phyloP scores from a whole-genome alignment of 208 protist species.

The Lotmaria passim region DNA sequence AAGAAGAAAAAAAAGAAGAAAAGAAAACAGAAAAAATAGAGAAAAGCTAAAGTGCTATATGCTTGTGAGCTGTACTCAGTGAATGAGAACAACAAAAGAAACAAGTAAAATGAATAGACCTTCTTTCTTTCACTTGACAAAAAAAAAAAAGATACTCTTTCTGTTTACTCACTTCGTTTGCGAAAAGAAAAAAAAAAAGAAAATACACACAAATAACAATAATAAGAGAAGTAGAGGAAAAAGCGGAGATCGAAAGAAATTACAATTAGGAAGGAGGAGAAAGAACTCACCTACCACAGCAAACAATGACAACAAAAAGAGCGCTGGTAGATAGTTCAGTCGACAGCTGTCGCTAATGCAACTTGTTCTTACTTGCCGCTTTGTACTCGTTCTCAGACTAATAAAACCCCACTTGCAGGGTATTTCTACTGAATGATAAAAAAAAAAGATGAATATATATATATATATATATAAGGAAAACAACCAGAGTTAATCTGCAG shows the following conservation, averaged over 20 bases:
- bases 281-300: slow-evolving; percentile 1
- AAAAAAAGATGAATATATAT: slow-evolving; percentile 4
- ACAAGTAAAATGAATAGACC: neutral
- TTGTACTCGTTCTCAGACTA: slow-evolving; percentile 10
- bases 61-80: neutral
- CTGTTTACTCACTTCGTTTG: neutral
- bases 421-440: neutral
- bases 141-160: neutral
- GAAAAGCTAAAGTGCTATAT: slow-evolving; percentile 2
- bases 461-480: slow-evolving; percentile 1
- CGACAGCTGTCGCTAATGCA: slow-evolving; percentile 7
- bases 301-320: neutral
- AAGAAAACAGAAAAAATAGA: slow-evolving; percentile 13
- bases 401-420: no score
- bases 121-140: neutral
- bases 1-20: slow-evolving; percentile 7
- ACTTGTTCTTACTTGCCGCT: slow-evolving; percentile 7
- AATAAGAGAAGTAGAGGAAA: slow-evolving; percentile 8
- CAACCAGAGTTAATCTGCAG: neutral
- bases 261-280: slow-evolving; percentile 1
- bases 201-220: neutral
- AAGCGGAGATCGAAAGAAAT: slow-evolving; percentile 9
- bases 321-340: neutral
- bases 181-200: neutral
- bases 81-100: neutral